These are phyloP conservation scores for Silybum marianum DNA, from an alignment of 129 eudicot genomes.

Conservation along the genomic window DNA sequence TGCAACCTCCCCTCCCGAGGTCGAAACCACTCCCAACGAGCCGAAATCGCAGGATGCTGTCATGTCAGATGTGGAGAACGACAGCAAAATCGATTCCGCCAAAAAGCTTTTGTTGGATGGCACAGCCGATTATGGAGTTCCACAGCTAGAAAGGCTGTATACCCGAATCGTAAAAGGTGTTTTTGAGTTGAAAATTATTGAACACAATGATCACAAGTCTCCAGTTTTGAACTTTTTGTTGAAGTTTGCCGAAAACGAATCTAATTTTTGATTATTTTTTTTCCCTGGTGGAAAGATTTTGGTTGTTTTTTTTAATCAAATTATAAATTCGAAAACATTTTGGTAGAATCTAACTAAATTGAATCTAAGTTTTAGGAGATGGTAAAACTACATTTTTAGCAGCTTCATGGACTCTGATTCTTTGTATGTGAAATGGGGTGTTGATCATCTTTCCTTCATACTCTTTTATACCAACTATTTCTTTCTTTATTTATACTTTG, in stretches of 20 bases:
- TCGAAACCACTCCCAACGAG: slow-evolving; percentile 25
- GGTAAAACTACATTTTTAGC: neutral
- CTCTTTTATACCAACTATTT: too few species aligned
- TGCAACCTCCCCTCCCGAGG: slow-evolving; percentile 39
- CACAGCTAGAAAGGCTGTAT: slow-evolving; percentile 85
- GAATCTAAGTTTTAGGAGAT: neutral
- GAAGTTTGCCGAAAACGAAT: slow-evolving; percentile 51
- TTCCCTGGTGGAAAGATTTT: slow-evolving; percentile 25
- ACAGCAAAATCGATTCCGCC: slow-evolving; percentile 50
- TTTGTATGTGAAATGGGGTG: neutral
- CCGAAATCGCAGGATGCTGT: slow-evolving; percentile 41
- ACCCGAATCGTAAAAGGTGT: slow-evolving; percentile 78
- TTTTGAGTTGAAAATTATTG: slow-evolving; percentile 55
- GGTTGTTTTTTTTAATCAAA: slow-evolving; percentile 6
- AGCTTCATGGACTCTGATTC: neutral
- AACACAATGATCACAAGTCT: slow-evolving; percentile 48
- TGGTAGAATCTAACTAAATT: slow-evolving; percentile 20
- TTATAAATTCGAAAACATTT: slow-evolving; percentile 8
- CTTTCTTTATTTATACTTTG: too few species aligned
- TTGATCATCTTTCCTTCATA: neutral
- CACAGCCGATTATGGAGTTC: slow-evolving; percentile 62
- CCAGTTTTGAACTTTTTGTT: slow-evolving; percentile 61
- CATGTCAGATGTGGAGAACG: slow-evolving; percentile 57
- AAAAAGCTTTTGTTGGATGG: slow-evolving; percentile 61
- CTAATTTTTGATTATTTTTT: slow-evolving; percentile 57